Evolutionary conservation across 805 yeast species (phyloP).

Genomic region (Maudiozyma saulgeensis): DNA sequence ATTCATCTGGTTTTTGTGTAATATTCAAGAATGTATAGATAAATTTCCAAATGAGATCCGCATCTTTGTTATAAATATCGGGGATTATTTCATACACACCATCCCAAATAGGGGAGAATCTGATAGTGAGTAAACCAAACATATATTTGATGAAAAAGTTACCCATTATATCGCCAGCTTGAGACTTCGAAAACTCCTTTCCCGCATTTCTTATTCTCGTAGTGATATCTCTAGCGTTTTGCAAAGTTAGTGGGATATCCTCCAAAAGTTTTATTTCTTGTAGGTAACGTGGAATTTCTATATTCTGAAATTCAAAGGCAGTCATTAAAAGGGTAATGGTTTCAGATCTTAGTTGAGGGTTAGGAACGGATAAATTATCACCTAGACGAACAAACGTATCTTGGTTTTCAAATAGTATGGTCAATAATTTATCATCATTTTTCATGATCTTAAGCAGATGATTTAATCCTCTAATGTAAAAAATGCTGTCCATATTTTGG

Average conservation of each 20-base stretch:
- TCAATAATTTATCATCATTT: not conserved
- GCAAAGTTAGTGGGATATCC: slow-evolving; percentile 58
- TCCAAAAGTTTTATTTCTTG: slow-evolving; percentile 53
- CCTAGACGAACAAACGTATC: slow-evolving; percentile 10
- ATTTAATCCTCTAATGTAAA: slow-evolving; percentile 31
- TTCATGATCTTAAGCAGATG: slow-evolving; percentile 7
- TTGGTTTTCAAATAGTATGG: not conserved
- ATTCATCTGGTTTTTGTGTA: slow-evolving; percentile 11
- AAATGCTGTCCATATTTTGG: slow-evolving; percentile 28
- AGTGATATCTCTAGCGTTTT: slow-evolving; percentile 64
- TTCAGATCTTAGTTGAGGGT: slow-evolving; percentile 39
- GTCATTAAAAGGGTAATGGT: slow-evolving; percentile 42
- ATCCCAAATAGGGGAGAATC: slow-evolving; percentile 80
- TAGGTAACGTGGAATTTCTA: slow-evolving; percentile 34
- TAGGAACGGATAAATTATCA: slow-evolving; percentile 39
- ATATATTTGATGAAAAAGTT: slow-evolving; percentile 34
- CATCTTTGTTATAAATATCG: slow-evolving; percentile 33
- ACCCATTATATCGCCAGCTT: slow-evolving; percentile 13
- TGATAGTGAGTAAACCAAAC: slow-evolving; percentile 63
- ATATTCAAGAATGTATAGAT: slow-evolving; percentile 30
- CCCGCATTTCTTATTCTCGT: slow-evolving; percentile 57
- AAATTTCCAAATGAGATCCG: slow-evolving; percentile 47
- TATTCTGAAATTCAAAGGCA: slow-evolving; percentile 13
- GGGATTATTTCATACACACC: slow-evolving; percentile 58
- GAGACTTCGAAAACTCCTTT: slow-evolving; percentile 30